Base-by-base conservation (phyloP, 257 asterid species). In the Eucommia ulmoides region DNA sequence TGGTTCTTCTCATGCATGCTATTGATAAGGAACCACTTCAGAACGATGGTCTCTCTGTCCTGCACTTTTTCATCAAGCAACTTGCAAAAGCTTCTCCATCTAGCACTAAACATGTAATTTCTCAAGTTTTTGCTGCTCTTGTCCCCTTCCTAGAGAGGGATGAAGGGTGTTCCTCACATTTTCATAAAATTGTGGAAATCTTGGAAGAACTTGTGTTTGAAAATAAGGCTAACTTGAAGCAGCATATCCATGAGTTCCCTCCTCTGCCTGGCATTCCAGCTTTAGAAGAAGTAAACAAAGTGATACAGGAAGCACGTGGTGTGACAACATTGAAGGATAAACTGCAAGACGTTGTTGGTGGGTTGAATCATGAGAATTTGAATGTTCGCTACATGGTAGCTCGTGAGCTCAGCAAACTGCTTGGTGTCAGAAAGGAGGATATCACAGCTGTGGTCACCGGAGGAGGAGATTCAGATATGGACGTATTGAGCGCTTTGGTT, bases 1-100 rank as follows among this genome's bases (percentile, higher is more conserved):
- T 89, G 98, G 98, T 89, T 64, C 92, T 89, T 74, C 95, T 88
- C 72, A 89, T 85, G 96, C 96, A 85, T 75, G 76, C 83, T 55
- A 82, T 85, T 52, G 74, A 74, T 52, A 85, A 82, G 70, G 94
- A 80, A 60, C 68, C 74, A 77, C 94, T 89, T 67, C 94, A 65
- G 72, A 72, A 72, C n/a, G 94, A 78, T 55, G 88, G 94, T 58
- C 88, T 89, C 46, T 69, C 86, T 16, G 83, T 85, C 50, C 76
- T 89, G 76, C 96, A 80, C 66, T 61, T 73, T 54, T 89, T 89
- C 73, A 66, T 89, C 45, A 82, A 80, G 82, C 83, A 76, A 69
- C 74, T 89, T 38, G 85, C 85, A 20, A 63, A 64, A 57, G 62
- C 80, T 60, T 84, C 97, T 58, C 94, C 96, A 47, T 69, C 93